Base-by-base conservation (phyloP, 352 stramenopile genomes). In the Phytophthora aleatoria region DNA sequence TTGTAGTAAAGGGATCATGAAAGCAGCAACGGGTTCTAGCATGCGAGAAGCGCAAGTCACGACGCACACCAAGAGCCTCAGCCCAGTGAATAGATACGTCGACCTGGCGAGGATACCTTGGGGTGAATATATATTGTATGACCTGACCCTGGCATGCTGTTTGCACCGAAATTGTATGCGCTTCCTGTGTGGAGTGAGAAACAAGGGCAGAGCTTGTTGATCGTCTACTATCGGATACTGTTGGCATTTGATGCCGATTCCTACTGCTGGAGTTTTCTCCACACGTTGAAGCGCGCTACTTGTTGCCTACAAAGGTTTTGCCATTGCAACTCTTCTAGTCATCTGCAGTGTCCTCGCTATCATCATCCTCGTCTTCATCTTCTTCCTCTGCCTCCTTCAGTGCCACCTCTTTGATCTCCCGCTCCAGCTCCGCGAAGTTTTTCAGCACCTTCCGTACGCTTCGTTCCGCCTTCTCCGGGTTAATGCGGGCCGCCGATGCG, bases 391-490 rank as follows among this genome's bases (percentile, higher is more conserved):
- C 78, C 27, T 81, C 79, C 54, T 92, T 85, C 10, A 77, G 47
- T 1, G 71, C 61, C n/a, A 87, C 85, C 42, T 89, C 79, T 38
- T 83, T 69, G 45, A 93, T 84, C 64, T 91, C 83, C 28, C 72
- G 63, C n/a, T 77, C 73, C 27, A 95, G 61, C 63, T 93, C 83
- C 41, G 85, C 74, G 61, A 84, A 94, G 43, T 72, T 74, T 64
- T 93, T 95, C 30, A 95, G 52, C 41, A 87, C 64, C 47, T 91
- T 94, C 15, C 61, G 65, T 41, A 89, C 77, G 59, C 81, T 79
- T 58, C 71, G 63, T 12, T 95, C 87, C 3, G 87, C 87, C 55
- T 94, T 93, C 3, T 84, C 74, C 6, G 81, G 30, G 9, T 73
- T 75, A 61, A 94, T 91, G 39, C 76, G 80, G 5, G 79, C 58